These are phyloP conservation scores for Kitagawia praeruptora DNA, from an alignment of 129 eudicot species.

Conservation along the genomic window DNA sequence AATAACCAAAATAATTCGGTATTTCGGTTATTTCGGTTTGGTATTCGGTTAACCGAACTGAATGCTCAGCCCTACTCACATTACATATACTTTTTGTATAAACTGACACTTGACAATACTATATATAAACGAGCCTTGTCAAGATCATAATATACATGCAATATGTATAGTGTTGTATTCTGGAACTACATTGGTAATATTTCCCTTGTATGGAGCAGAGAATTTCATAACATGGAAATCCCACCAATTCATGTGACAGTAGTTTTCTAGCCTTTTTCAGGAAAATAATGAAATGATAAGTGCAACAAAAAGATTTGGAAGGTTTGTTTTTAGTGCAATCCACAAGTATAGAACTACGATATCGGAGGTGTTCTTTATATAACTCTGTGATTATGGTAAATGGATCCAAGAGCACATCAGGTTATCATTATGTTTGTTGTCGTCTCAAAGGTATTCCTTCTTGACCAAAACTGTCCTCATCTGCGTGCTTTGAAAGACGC, in stretches of 20 bases:
- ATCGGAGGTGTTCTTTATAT: constrained; percentile 4
- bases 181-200: neutral
- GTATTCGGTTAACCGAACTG: too few species aligned
- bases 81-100: too few species aligned
- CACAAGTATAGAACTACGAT: constrained; percentile 8
- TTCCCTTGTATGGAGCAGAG: neutral
- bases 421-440: constrained; percentile 47
- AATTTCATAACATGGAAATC: neutral
- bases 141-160: neutral
- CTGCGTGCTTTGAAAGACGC: constrained; percentile 48
- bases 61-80: too few species aligned
- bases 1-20: too few species aligned
- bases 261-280: neutral
- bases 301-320: constrained; percentile 2
- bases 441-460: constrained; percentile 83
- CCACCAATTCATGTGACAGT: neutral
- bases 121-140: neutral
- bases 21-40: too few species aligned
- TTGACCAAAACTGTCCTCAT: constrained; percentile 54
- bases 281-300: constrained; percentile 10
- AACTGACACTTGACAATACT: too few species aligned
- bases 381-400: constrained; percentile 8
- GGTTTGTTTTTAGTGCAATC: constrained; percentile 7
- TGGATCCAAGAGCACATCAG: constrained; percentile 18
- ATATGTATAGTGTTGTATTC: neutral